Base-by-base conservation (phyloP, 2,329 filamentous ascomycete species). In the Thermochaetoides dissita region DNA sequence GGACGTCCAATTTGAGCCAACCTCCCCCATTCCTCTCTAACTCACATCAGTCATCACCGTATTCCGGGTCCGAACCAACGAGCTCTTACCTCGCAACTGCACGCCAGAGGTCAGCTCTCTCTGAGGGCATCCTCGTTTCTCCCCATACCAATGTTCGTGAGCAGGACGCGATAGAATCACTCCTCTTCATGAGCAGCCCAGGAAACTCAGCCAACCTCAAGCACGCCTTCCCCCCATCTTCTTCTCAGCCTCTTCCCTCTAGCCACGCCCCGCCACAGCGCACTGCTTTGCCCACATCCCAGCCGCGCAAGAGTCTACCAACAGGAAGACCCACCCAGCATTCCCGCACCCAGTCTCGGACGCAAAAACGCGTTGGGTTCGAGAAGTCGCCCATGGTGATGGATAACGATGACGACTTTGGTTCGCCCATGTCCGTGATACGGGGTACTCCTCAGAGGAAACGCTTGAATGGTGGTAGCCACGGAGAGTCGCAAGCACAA, bases 121-220 rank as follows among this genome's bases (percentile, higher is more conserved):
- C 61, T 12, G 70, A 74, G 41, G 67, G 72, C 7, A 73, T 79
- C 10, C 62, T 82, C 5, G 77, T 78, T 46, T 83, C 81, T 30
- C 79, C 79, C 1, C 79, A 79, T 43, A 79, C 84, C 48, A 77
- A 76, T 17, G 64, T 74, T 7, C 74, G 82, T 40, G 84, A 91
- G 55, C 82, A 87, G 54, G 84, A 89, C 53, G 84, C 84, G 6
- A 77, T 89, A 37, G 84, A 88, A 55, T 81, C 82, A 1, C 62
- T 91, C 24, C 66, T 89, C 28, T 87, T 88, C 55, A 82, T 91
- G 76, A 86, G 83, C 54, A 84, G 80, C 48, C 82, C 82, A 0
- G 79, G 79, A 10, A 83, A 84, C 58, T 81, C 80, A 36, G 67
- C 72, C 35, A 77, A 75, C 46, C 60, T 79, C 51, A 74, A 74